Percentiles rank a stretch among this genome's conserved stretches.
Conservation (phyloP, 192 early-diverging fungal genomes). For the Neocallimastix lanati region DNA sequence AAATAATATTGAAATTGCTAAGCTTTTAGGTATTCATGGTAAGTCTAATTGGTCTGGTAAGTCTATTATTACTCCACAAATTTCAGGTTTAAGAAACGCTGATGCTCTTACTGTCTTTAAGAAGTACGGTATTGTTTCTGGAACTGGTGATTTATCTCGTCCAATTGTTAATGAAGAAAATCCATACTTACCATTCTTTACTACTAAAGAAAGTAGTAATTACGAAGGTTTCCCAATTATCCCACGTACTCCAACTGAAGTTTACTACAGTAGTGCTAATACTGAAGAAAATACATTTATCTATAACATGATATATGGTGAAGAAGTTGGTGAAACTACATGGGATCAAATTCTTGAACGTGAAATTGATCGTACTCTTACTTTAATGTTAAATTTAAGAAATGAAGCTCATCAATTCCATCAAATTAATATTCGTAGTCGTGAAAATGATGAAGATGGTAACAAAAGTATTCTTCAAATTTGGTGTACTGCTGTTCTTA, state of each 20-base stretch:
- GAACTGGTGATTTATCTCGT: slow-evolving; percentile 1
- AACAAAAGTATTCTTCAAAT: not conserved
- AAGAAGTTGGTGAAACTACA: not conserved
- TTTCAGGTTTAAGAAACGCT: slow-evolving; percentile 1
- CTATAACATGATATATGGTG: not conserved
- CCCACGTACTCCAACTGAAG: not conserved
- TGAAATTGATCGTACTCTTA: not conserved
- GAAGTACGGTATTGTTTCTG: not conserved
- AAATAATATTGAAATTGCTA: not conserved
- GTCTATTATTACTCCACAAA: slow-evolving; percentile 1
- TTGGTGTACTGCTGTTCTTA: not conserved
- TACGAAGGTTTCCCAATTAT: not conserved
- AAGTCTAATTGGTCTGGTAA: not conserved
- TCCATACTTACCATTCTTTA: not conserved
- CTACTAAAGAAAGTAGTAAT: not conserved
- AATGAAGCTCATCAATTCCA: not conserved
- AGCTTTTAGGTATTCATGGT: not conserved
- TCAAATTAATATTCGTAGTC: not conserved
- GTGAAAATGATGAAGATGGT: not conserved
- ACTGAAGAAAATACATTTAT: not conserved
- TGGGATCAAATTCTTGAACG: not conserved
- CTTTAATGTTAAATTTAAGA: not conserved
- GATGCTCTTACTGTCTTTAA: not conserved
- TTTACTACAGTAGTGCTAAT: not conserved
- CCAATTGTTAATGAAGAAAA: not conserved